These are phyloP conservation scores for Claviceps quebecensis DNA, from an alignment of 2,329 filamentous ascomycete species.

Conservation along the genomic window DNA sequence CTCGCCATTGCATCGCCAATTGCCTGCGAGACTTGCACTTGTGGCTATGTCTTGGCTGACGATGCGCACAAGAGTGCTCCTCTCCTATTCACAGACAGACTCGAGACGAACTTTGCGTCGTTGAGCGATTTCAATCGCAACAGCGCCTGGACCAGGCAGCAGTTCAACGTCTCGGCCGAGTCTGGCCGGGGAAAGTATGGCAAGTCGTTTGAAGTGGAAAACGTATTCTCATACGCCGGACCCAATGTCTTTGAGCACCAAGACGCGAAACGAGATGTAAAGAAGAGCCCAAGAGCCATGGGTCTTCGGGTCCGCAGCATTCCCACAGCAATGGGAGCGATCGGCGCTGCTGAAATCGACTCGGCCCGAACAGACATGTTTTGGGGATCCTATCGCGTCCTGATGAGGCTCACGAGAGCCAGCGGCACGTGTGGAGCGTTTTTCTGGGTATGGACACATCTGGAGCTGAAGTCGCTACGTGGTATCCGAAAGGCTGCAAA, in stretches of 20 bases:
- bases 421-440: conserved; percentile 63
- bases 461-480: not conserved
- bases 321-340: conserved; percentile 30
- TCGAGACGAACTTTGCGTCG: conserved; percentile 60
- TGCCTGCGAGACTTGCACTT: conserved; percentile 43
- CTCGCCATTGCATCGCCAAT: conserved; percentile 7
- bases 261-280: conserved; percentile 15
- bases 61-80: conserved; percentile 20
- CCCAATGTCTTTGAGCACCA: conserved; percentile 13
- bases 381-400: conserved; percentile 57
- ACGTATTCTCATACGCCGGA: conserved; percentile 41
- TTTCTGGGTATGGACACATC: conserved; percentile 47
- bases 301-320: conserved; percentile 40
- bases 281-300: conserved; percentile 30
- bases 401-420: conserved; percentile 47
- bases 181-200: conserved; percentile 49
- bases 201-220: conserved; percentile 43
- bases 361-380: conserved; percentile 45
- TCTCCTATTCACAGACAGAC: conserved; percentile 50
- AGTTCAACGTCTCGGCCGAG: conserved; percentile 49
- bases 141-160: conserved; percentile 51
- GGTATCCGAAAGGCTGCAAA: not conserved
- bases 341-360: conserved; percentile 52
- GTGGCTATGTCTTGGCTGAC: conserved; percentile 50
- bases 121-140: conserved; percentile 32